These are phyloP conservation scores for Rubia peregrina DNA, from an alignment of 305 asterid species.

Conservation along the genomic window DNA sequence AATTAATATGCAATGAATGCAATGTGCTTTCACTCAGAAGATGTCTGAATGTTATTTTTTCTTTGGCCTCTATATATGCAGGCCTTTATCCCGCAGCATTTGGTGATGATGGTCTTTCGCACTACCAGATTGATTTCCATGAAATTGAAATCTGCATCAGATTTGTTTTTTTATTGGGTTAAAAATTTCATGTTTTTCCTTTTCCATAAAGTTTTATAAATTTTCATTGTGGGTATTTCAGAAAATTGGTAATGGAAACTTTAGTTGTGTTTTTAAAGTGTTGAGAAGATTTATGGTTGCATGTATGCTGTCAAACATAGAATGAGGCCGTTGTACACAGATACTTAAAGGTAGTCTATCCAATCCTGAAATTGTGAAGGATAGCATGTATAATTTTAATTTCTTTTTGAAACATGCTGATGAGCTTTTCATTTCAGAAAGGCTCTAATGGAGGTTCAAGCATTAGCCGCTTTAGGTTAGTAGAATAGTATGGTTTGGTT, in stretches of 20 bases:
- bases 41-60: conserved; percentile 6
- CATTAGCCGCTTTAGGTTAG: conserved; percentile 86
- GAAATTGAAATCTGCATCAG: conserved; percentile 62
- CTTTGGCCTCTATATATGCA: conserved; percentile 25
- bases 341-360: conserved; percentile 53
- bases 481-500: conserved; percentile 8
- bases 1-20: not conserved
- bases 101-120: conserved; percentile 77
- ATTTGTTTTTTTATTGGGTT: conserved; percentile 7
- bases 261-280: conserved; percentile 76
- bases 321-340: conserved; percentile 58
- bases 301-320: conserved; percentile 84
- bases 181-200: not conserved
- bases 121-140: conserved; percentile 88
- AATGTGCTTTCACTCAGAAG: not conserved
- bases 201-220: not conserved
- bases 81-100: conserved; percentile 45
- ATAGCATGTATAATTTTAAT: not conserved
- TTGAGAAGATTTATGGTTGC: conserved; percentile 91
- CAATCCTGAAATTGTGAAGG: conserved; percentile 7
- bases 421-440: conserved; percentile 36
- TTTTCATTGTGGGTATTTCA: conserved; percentile 25
- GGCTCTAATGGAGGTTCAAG: conserved; percentile 99
- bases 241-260: conserved; percentile 93
- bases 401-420: conserved; percentile 15